Evolutionary conservation across 257 asterid genomes (phyloP), one percentile per base, ranked within the genome.

Genomic region (Nicotiana undulata): DNA sequence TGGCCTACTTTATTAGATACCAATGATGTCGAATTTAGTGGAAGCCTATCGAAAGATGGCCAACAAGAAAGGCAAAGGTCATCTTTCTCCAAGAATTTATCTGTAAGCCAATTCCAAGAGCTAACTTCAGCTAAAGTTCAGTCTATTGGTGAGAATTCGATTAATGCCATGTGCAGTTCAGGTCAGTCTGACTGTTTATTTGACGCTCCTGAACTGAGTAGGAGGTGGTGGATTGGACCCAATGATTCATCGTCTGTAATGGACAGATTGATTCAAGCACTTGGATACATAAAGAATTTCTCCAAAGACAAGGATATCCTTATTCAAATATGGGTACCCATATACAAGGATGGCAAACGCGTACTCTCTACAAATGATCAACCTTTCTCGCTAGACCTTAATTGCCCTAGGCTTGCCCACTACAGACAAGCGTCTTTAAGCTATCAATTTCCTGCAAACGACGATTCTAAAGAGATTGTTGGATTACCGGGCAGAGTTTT

Each of bases 401-500:
- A 87, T 85, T 92, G 92, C 86, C 88, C 92, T 0, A 89, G 90
- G 76, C 99, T 93, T 44, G 91, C 88, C 11, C 80, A 89, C 28
- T 95, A 95, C 86, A 84, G 99, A 79, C 90, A 95, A 8, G 86
- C 92, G 66, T 95, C 98, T 4, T 90, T 84, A 80, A 82, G 83
- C n/a, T 95, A 88, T 68, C 90, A 91, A 22, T 95, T 95, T 55
- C 86, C 96, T 17, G 90, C 94, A 0, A 94, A 93, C 83, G 95
- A 89, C 79, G 93, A 91, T 75, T 89, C 97, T 1, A 81, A 81
- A 76, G 97, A 89, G 46, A 81, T 60, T 26, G 89, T 82, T 70
- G 99, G 99, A 32, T 81, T 95, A 88, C 98, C 99, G 4, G 99
- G 97, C 4, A 79, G 98, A 82, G 99, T 95, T n/a, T 95, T 93